phyloP scores from a whole-genome alignment of 768 basidiomycete genomes.

The Glaciozyma antarctica region DNA sequence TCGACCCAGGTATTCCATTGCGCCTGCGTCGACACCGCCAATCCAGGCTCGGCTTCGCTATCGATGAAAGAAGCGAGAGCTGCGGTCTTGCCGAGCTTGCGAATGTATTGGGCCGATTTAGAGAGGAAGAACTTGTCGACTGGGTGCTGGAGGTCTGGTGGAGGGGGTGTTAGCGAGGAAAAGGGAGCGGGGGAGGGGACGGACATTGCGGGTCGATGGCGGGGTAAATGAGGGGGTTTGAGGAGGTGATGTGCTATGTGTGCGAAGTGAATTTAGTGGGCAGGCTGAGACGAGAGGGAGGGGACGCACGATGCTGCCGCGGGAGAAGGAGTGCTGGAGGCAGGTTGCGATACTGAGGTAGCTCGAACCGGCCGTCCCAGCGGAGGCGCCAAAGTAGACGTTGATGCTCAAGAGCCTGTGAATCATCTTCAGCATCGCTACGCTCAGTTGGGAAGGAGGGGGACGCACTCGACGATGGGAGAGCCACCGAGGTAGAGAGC shows the following conservation, averaged over 20 bases:
- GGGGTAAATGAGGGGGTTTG: conserved; percentile 32
- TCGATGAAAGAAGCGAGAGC: conserved; percentile 9
- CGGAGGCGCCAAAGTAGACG: conserved; percentile 1
- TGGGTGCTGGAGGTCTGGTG: conserved; percentile 1
- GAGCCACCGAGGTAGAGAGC: not conserved
- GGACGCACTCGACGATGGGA: conserved; percentile 18
- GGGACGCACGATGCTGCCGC: conserved; percentile 14
- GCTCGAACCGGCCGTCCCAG: conserved; percentile 38
- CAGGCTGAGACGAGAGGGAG: not conserved
- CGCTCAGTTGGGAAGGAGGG: conserved; percentile 12
- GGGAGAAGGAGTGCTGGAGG: conserved; percentile 19
- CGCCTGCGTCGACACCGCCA: conserved; percentile 48
- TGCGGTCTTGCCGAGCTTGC: conserved; percentile 1
- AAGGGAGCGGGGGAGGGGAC: not conserved
- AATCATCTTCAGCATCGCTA: not conserved
- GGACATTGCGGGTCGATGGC: conserved; percentile 15
- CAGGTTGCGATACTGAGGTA: conserved; percentile 42
- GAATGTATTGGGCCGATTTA: conserved; percentile 10
- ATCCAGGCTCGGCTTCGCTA: conserved; percentile 43
- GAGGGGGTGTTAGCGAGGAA: not conserved
- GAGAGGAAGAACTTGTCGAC: conserved; percentile 11
- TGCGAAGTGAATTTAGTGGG: conserved; percentile 46
- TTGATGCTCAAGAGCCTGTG: not conserved
- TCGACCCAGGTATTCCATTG: conserved; percentile 52
- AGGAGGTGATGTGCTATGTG: conserved; percentile 42